Conservation (phyloP, 192 early-diverging fungal species). For the Gryganskiella cystojenkinii region DNA sequence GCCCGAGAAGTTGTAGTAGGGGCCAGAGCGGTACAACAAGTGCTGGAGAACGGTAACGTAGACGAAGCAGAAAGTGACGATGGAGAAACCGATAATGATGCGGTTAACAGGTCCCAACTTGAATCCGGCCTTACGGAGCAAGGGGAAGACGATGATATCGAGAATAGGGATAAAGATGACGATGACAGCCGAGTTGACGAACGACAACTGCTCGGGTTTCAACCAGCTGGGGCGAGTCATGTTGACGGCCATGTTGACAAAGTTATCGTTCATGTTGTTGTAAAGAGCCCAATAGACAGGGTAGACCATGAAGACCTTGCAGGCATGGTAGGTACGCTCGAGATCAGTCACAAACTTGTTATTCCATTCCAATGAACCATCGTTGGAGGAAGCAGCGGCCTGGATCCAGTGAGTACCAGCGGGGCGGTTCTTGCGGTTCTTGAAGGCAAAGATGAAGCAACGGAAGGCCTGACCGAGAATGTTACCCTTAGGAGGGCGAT, state of each 20-base stretch:
- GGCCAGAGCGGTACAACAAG: slow-evolving; percentile 64
- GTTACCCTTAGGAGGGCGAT: slow-evolving; percentile 65
- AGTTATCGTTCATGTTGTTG: slow-evolving; percentile 72
- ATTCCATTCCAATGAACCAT: slow-evolving; percentile 57
- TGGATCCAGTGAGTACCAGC: slow-evolving; percentile 55
- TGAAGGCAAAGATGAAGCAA: slow-evolving; percentile 47
- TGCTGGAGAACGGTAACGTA: slow-evolving; percentile 70
- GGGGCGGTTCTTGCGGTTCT: slow-evolving; percentile 32
- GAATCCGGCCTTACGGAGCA: slow-evolving; percentile 66
- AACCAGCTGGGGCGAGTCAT: slow-evolving; percentile 57
- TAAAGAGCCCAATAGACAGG: slow-evolving; percentile 75
- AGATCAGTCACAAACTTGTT: slow-evolving; percentile 70
- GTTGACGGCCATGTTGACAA: slow-evolving; percentile 70
- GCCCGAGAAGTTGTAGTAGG: slow-evolving; percentile 60
- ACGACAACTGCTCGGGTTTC: slow-evolving; percentile 48
- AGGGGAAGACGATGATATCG: slow-evolving; percentile 66
- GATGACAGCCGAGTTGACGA: slow-evolving; percentile 64
- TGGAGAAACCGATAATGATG: slow-evolving; percentile 66
- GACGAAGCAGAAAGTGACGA: slow-evolving; percentile 68
- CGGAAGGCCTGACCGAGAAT: slow-evolving; percentile 62
- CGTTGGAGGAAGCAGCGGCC: slow-evolving; percentile 55
- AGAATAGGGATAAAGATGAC: slow-evolving; percentile 70
- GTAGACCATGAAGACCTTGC: slow-evolving; percentile 73
- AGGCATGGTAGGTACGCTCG: slow-evolving; percentile 62
- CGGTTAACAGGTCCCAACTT: slow-evolving; percentile 67